Base-by-base conservation (phyloP, 176 grass and related monocot genomes). In the Poa annua region DNA sequence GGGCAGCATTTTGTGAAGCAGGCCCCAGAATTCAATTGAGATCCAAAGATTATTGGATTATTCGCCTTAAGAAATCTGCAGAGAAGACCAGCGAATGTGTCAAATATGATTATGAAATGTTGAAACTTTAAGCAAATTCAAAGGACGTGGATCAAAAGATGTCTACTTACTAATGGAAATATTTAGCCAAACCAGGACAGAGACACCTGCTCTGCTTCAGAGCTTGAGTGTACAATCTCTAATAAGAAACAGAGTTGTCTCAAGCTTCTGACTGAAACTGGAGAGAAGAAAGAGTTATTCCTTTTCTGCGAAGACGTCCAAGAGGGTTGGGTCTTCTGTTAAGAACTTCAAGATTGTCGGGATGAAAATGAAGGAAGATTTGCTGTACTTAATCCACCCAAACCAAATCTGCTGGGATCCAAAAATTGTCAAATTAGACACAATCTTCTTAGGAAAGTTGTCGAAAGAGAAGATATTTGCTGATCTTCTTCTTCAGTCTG, bases 391-490 rank as follows among this genome's bases (percentile, higher is more conserved):
- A 67, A 83, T 83, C 38, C 41, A 57, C 74, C 48, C 57, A 86
- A 86, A 86, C 4, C 79, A 83, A 39, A 78, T 79, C 83, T 89
- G 78, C 59, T 16, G 54, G 48, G 9, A 71, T 39, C 36, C 22
- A 77, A 78, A 29, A 85, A 36, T 15, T 44, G 9, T 81, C 11
- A 77, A 53, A 63, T 63, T 33, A 85, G 2, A 22, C 17, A 21
- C 47, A 74, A 22, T 66, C 59, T 74, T 67, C 2, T 35, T 41
- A 70, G 45, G 20, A 39, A 86, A 78, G 38, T 44, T 78, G 69
- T 42, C 81, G 26, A 57, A 7, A 57, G 41, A 45, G 6, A 22
- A 76, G 51, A 50, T 85, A 85, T 21, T 72, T 44, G 15, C 74
- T 78, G 45, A 50, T 56, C 17, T 66, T 61, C 63, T 15, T 50